Evolutionary conservation across 495 filamentous ascomycete species (phyloP), one percentile per base, ranked within the genome.

Genomic region (Tuber umbilicatum): DNA sequence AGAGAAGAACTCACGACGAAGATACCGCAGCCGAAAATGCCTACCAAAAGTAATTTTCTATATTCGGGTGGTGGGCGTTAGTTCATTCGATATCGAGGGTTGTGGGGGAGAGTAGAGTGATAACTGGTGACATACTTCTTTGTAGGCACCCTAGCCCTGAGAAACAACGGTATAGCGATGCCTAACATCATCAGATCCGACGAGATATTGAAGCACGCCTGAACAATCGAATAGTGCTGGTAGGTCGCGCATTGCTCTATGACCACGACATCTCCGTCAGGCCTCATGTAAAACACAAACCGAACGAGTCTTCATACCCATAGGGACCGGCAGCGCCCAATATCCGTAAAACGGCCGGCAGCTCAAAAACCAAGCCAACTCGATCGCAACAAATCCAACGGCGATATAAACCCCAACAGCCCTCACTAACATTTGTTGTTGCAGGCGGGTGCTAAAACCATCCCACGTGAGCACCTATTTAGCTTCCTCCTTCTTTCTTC

Each of bases 181-280:
- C 77, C 68, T 37, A 88, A 82, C 77, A 88, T 86, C 76, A 85
- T 78, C 0, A 86, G 1, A 75, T 87, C 87, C 16, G 86, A 86
- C 71, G 81, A 82, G 72, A 88, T 86, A 76, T 88, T 88, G 82
- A 87, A 87, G 70, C 78, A 77, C 6, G 81, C 84, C 71, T 87
- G 83, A 27, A 84, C 80, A 68, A 87, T 86, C 35, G 83, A 83
- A 77, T 86, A 87, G 75, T 85, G 81, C 71, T 85, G 78, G 37
- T 85, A 85, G 0, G 86, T 86, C 17, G 85, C 83, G 75, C 86
- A 88, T 82, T 87, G 85, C n/a, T 78, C 78, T 80, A 39, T 41
- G 27, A 43, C 38, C 35, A 35, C 9, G 6, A 39, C 17, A 38
- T 39, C 35, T 38, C 31, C 12, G 41, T 79, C 40, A 79, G 73